phyloP scores from a whole-genome alignment of 2,329 filamentous ascomycete genomes.

The Cryphonectria nitschkei region DNA sequence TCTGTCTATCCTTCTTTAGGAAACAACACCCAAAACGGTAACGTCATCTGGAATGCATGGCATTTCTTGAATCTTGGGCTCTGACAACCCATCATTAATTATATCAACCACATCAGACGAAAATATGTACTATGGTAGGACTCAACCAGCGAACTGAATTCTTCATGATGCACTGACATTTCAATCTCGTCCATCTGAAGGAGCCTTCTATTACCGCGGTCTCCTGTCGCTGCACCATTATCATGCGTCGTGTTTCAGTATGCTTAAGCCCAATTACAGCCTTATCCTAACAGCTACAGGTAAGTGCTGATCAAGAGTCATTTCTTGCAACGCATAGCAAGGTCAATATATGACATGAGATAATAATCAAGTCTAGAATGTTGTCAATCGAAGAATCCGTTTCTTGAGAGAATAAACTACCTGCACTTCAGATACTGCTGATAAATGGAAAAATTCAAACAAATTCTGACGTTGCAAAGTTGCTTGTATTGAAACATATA shows the following conservation, averaged over 20 bases:
- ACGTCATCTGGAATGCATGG: constrained; percentile 7
- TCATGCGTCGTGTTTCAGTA: not conserved
- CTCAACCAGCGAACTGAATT: not conserved
- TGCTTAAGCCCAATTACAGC: not conserved
- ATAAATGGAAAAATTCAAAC: not conserved
- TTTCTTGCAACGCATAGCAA: not conserved
- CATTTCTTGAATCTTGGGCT: not conserved
- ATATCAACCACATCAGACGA: not conserved
- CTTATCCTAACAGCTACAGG: not conserved
- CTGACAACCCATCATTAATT: not conserved
- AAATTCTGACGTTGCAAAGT: not conserved
- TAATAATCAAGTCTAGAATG: not conserved
- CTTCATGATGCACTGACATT: not conserved
- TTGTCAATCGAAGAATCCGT: not conserved
- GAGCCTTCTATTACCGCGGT: not conserved
- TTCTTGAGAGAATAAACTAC: no score
- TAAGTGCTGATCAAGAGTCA: not conserved
- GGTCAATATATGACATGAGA: no score
- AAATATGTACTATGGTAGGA: not conserved
- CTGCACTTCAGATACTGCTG: no score
- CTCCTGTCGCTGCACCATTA: not conserved
- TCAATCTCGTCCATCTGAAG: not conserved
- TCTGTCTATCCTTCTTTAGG: not conserved
- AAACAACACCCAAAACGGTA: not conserved
- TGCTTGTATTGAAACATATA: not conserved